Evolutionary conservation across 441 rosid genomes (phyloP).

Genomic region (Adansonia rubrostipa): DNA sequence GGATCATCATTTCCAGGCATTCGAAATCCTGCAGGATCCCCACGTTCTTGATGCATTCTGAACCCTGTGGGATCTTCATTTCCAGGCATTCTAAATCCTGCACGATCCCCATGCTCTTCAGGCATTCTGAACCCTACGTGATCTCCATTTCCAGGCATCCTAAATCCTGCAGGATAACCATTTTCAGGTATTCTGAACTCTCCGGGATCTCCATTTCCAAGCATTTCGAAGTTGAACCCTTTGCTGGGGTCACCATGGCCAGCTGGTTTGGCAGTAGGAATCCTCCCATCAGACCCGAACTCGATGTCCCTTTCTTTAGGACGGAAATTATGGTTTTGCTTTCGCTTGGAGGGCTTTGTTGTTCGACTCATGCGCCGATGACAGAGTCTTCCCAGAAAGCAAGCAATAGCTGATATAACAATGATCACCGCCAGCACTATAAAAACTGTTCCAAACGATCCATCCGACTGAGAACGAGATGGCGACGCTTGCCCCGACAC

Average conservation of each 20-base stretch:
- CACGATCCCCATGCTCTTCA: not conserved
- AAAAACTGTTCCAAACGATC: constrained; percentile 64
- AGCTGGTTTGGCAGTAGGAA: constrained; percentile 30
- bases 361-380: constrained; percentile 38
- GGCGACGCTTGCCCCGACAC: constrained; percentile 44
- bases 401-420: constrained; percentile 59
- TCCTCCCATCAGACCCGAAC: constrained; percentile 47
- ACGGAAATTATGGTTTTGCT: constrained; percentile 30
- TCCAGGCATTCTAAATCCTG: constrained; percentile 31
- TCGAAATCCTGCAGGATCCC: constrained; percentile 25
- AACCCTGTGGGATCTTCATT: not conserved
- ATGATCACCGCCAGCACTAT: constrained; percentile 60
- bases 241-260: constrained; percentile 43
- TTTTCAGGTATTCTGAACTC: constrained; percentile 31
- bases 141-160: constrained; percentile 31
- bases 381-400: constrained; percentile 62
- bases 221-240: constrained; percentile 39
- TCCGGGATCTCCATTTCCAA: constrained; percentile 29
- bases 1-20: constrained; percentile 32
- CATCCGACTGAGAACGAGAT: constrained; percentile 43
- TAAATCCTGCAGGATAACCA: constrained; percentile 9
- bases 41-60: not conserved
- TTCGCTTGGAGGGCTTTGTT: constrained; percentile 39
- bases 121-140: not conserved
- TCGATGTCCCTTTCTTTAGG: constrained; percentile 46